Conservation (phyloP, 176 grass and related monocot species). For the Tillandsia fasciculata region DNA sequence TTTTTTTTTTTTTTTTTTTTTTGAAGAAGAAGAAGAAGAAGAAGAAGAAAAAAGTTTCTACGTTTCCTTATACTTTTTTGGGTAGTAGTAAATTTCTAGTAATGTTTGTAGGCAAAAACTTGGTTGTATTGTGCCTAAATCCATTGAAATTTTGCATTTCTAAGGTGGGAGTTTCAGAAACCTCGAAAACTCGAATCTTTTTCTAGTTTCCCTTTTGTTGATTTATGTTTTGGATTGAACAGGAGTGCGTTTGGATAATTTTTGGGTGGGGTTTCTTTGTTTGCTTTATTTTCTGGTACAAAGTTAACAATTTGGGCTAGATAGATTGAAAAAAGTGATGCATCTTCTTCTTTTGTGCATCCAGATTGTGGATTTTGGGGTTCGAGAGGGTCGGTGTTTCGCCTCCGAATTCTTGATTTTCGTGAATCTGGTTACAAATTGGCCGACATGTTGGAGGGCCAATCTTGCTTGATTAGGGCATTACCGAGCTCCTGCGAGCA, state of each 20-base stretch:
- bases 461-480: conserved; percentile 72
- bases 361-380: conserved; percentile 6
- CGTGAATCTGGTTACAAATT: conserved; percentile 3
- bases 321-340: background rate
- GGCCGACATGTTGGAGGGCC: conserved; percentile 65
- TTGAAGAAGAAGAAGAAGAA: too few relatives aligned
- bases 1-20: conserved; percentile 3
- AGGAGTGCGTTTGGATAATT: background rate
- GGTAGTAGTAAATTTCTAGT: background rate
- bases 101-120: conserved; percentile 11
- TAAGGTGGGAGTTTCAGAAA: conserved; percentile 3
- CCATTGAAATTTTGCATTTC: conserved; percentile 10
- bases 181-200: conserved; percentile 1
- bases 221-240: background rate
- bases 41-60: background rate
- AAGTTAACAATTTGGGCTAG: background rate
- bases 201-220: background rate
- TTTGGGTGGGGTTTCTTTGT: background rate
- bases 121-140: conserved; percentile 11
- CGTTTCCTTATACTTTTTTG: conserved; percentile 2
- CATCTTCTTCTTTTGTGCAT: conserved; percentile 13
- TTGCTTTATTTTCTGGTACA: background rate
- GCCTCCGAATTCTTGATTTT: conserved; percentile 5
- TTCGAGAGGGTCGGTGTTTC: background rate
- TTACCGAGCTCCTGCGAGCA: conserved; percentile 55